Percentiles rank a stretch among this genome's conserved stretches.
These are phyloP conservation scores for Mycoemilia scoparia DNA, from an alignment of 192 early-diverging fungal genomes.

Conservation along the genomic window DNA sequence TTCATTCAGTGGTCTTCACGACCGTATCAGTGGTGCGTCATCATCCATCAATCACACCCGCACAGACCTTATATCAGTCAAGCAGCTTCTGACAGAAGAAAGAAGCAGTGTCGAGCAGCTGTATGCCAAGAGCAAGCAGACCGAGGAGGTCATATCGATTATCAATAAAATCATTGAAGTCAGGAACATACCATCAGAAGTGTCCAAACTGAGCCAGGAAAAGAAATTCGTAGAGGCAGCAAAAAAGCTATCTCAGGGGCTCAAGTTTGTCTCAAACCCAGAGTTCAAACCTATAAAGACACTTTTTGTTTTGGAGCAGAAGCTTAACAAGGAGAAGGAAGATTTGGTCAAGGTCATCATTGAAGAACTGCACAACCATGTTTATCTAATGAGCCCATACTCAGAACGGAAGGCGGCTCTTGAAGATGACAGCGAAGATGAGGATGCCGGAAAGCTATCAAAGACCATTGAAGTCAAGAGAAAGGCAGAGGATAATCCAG, in stretches of 20 bases:
- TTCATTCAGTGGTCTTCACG: slow-evolving; percentile 58
- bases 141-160: slow-evolving; percentile 58
- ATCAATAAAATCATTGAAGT: slow-evolving; percentile 56
- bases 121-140: slow-evolving; percentile 54
- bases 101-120: slow-evolving; percentile 47
- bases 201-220: slow-evolving; percentile 34
- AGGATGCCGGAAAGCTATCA: slow-evolving; percentile 10
- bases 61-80: slow-evolving; percentile 39
- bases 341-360: slow-evolving; percentile 37
- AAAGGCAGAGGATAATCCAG: slow-evolving; percentile 40
- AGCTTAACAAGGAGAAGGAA: slow-evolving; percentile 33
- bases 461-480: slow-evolving; percentile 19
- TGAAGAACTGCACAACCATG: slow-evolving; percentile 59
- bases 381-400: slow-evolving; percentile 62
- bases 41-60: slow-evolving; percentile 43
- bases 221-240: slow-evolving; percentile 55
- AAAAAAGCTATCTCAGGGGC: slow-evolving; percentile 39
- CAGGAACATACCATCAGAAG: slow-evolving; percentile 40
- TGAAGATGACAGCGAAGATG: slow-evolving; percentile 18
- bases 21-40: slow-evolving; percentile 47
- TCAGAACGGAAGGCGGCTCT: slow-evolving; percentile 36
- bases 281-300: slow-evolving; percentile 54
- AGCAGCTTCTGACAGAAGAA: slow-evolving; percentile 40
- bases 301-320: slow-evolving; percentile 41
- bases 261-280: slow-evolving; percentile 37